Evolutionary conservation across 768 basidiomycete species (phyloP), one percentile per base, ranked within the genome.

Genomic region (Mycena pura): DNA sequence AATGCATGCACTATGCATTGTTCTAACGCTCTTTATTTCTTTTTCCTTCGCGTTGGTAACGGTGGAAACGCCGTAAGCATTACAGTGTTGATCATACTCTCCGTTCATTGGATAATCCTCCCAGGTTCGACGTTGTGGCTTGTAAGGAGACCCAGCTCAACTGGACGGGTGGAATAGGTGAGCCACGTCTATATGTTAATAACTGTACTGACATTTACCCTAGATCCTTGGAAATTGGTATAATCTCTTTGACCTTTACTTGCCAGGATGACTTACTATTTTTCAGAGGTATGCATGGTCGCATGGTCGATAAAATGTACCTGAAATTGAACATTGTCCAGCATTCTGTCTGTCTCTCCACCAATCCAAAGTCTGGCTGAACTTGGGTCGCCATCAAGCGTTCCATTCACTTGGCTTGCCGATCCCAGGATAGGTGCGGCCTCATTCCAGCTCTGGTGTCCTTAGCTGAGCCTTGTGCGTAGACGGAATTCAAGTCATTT

Each of bases 101-200:
- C 15, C 21, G 3, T 28, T 29, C n/a, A 13, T 29, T 19, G 8
- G 21, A 43, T 43, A 8, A 10, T 8, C 32, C 21, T 3, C 17
- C 10, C 27, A 60, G 51, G 1, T 17, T 13, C 13, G 41, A 19
- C n/a, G 40, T 40, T 14, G 25, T 14, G 3, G 17, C 13, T 9
- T 55, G 60, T 21, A 5, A 27, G 15, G 3, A 29, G 5, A 19
- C 38, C 21, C 39, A 49, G 9, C 31, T 61, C 29, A 19, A 39
- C 22, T 61, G 60, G 60, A 29, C 54, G 44, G 60, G 60, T 22
- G 60, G 60, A 49, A 48, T 29, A 44, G 60, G 60, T 61, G 27
- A 22, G 34, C n/a, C n/a, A 7, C 17, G 6, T 14, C 3, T 55
- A 0, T 19, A 17, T 3, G 17, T 38, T 21, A 39, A 49, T 7